Evolutionary conservation across 495 filamentous ascomycete species (phyloP).

Genomic region (Hypoxylon fragiforme): DNA sequence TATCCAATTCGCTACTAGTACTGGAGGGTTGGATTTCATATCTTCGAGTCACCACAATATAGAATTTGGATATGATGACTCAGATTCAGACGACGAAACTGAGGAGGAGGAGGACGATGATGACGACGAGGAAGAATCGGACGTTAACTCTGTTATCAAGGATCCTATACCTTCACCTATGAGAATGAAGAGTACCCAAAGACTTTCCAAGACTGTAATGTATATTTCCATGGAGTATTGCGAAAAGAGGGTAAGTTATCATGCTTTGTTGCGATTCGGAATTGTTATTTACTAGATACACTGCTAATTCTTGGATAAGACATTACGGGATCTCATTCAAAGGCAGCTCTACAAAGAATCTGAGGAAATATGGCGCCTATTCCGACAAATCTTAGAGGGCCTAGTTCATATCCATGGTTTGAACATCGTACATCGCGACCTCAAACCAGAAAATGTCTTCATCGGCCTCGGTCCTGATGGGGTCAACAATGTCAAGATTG

Average conservation of each 20-base stretch:
- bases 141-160: conserved; percentile 25
- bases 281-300: background rate
- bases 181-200: conserved; percentile 38
- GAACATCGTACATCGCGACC: conserved; percentile 92
- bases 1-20: conserved; percentile 64
- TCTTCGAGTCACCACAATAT: conserved; percentile 81
- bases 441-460: conserved; percentile 99
- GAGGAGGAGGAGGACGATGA: conserved; percentile 47
- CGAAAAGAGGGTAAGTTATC: conserved; percentile 73
- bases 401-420: conserved; percentile 86
- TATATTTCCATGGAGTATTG: conserved; percentile 89
- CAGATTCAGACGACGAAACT: conserved; percentile 52
- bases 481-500: conserved; percentile 86
- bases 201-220: conserved; percentile 46
- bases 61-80: conserved; percentile 76
- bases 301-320: conserved; percentile 49
- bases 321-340: conserved; percentile 86
- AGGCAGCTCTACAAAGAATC: conserved; percentile 70
- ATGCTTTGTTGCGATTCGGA: background rate
- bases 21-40: conserved; percentile 89
- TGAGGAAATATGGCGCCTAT: conserved; percentile 84
- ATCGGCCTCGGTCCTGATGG: conserved; percentile 67
- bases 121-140: conserved; percentile 42
- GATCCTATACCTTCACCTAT: conserved; percentile 35
- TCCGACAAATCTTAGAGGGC: conserved; percentile 90